Conservation (phyloP, 352 stramenopile genomes). For the Phytophthora litchii region DNA sequence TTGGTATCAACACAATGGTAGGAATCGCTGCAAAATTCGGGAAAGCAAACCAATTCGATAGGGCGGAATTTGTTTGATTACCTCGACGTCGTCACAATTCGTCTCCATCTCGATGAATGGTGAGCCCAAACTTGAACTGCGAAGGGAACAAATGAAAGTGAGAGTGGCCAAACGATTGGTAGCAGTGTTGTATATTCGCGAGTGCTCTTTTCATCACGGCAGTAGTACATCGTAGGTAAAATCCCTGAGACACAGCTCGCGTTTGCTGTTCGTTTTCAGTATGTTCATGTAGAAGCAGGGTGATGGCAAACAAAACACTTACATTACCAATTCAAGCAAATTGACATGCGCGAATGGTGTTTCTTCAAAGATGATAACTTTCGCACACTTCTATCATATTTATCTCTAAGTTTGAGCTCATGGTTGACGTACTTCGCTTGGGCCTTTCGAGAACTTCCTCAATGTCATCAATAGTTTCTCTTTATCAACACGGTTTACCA, state of each 20-base stretch:
- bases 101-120: slow-evolving; percentile 3
- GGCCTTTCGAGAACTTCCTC: background rate
- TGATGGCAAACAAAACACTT: background rate
- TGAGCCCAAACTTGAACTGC: too few relatives aligned
- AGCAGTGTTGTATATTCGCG: background rate
- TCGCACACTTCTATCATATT: too few relatives aligned
- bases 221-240: background rate
- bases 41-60: background rate
- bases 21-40: slow-evolving; percentile 2
- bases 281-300: background rate
- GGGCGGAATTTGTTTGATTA: background rate
- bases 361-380: too few relatives aligned
- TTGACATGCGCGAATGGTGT: too few relatives aligned
- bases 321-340: too few relatives aligned
- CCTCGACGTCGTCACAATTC: slow-evolving; percentile 4
- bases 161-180: slow-evolving; percentile 2
- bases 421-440: background rate
- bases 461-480: background rate
- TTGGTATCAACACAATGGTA: slow-evolving; percentile 11
- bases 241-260: background rate
- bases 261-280: slow-evolving; percentile 7
- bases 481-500: slow-evolving; percentile 3
- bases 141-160: slow-evolving; percentile 6
- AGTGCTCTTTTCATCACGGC: background rate
- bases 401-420: too few relatives aligned